Evolutionary conservation across 257 asterid species (phyloP).

Genomic region (Ligustrum vulgare): DNA sequence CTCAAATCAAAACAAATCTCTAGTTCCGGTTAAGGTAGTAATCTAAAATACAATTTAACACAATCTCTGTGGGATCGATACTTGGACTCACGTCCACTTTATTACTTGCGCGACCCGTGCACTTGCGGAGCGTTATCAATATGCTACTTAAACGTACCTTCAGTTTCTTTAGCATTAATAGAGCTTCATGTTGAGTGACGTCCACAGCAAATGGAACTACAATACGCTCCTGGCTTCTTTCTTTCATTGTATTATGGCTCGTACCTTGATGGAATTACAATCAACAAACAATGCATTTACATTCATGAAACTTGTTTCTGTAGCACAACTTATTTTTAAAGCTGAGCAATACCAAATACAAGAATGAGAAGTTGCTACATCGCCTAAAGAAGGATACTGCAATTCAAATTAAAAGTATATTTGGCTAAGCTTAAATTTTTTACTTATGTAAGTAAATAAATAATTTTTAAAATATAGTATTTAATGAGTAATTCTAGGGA

Average conservation of each 20-base stretch:
- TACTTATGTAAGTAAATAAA: no score
- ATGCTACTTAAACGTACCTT: constrained; percentile 50
- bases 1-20: no score
- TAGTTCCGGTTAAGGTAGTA: no score
- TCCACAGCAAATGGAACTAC: constrained; percentile 65
- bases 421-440: not conserved
- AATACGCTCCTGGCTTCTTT: constrained; percentile 45
- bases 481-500: no score
- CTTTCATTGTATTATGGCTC: constrained; percentile 18
- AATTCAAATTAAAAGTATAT: not conserved
- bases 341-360: not conserved
- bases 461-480: no score
- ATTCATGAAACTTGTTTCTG: no score
- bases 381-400: not conserved
- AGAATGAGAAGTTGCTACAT: not conserved
- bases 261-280: constrained; percentile 28
- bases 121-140: no score
- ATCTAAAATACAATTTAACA: no score
- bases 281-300: not conserved
- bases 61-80: no score
- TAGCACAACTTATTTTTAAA: not conserved
- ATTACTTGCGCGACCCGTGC: no score
- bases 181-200: constrained; percentile 82
- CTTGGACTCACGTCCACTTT: no score
- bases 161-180: constrained; percentile 64